These are phyloP conservation scores for Mycena latifolia DNA, from an alignment of 768 basidiomycete species.

Conservation along the genomic window DNA sequence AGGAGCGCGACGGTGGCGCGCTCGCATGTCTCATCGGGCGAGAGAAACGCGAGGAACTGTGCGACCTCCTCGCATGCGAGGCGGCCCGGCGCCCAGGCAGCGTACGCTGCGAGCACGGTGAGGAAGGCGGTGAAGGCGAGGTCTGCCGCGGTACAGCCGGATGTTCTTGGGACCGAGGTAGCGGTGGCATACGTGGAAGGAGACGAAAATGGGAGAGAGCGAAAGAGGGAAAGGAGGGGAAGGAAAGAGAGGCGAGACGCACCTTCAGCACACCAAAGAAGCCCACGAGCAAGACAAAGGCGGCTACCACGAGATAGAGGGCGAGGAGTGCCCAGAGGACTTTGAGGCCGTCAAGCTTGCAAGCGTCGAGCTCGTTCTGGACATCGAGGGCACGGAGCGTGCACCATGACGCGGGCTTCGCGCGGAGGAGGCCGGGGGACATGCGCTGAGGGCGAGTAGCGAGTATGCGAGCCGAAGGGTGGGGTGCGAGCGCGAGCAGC, in stretches of 20 bases:
- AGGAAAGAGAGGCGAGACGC: slow-evolving; percentile 31
- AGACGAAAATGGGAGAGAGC: no score
- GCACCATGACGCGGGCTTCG: slow-evolving; percentile 45
- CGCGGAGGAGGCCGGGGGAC: no score
- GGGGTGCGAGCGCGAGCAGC: no score
- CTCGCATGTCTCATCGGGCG: slow-evolving; percentile 76
- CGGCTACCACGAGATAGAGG: slow-evolving; percentile 75
- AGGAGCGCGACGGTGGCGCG: slow-evolving; percentile 75
- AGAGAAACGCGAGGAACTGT: slow-evolving; percentile 69
- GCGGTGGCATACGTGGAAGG: no score
- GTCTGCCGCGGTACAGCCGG: slow-evolving; percentile 84
- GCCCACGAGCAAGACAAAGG: slow-evolving; percentile 74
- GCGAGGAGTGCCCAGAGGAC: slow-evolving; percentile 73
- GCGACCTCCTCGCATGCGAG: slow-evolving; percentile 72
- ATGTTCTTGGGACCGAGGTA: slow-evolving; percentile 57
- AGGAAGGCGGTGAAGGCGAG: slow-evolving; percentile 76
- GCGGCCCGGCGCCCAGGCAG: slow-evolving; percentile 38
- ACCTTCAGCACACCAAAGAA: slow-evolving; percentile 80
- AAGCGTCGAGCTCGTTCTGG: slow-evolving; percentile 60
- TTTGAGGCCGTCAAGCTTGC: slow-evolving; percentile 58
- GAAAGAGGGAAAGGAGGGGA: background rate
- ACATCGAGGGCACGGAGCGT: slow-evolving; percentile 58
- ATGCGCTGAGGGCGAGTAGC: no score
- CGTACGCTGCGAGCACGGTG: slow-evolving; percentile 59
- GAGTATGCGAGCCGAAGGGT: no score